Evolutionary conservation across 805 yeast genomes (phyloP).

Genomic region (Isabelozyma rhagii): DNA sequence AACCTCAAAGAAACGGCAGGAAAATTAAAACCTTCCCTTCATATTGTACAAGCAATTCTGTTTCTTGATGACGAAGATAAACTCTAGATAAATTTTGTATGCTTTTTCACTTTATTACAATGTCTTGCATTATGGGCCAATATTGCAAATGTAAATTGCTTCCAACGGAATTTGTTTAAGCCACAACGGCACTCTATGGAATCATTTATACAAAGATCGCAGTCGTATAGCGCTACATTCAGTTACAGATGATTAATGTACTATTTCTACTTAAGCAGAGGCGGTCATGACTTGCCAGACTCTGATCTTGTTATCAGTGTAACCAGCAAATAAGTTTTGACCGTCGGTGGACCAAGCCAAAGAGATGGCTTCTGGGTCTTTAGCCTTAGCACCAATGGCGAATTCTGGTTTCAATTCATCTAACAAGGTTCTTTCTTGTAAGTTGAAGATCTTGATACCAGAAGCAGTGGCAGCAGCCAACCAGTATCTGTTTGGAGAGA

Average conservation of each 20-base stretch:
- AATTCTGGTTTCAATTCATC: conserved; percentile 99
- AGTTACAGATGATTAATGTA: conserved; percentile 1
- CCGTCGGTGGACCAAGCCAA: conserved; percentile 99
- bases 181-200: too few relatives aligned
- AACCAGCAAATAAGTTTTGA: conserved; percentile 99
- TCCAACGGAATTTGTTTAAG: too few relatives aligned
- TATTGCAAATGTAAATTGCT: too few relatives aligned
- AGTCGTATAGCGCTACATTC: too few relatives aligned
- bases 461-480: conserved; percentile 98
- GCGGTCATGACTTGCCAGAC: conserved; percentile 99
- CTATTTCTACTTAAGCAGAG: conserved; percentile 34
- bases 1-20: too few relatives aligned
- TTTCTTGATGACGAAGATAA: not conserved
- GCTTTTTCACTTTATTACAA: too few relatives aligned
- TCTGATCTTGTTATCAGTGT: conserved; percentile 99
- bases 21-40: too few relatives aligned
- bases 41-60: conserved; percentile 4
- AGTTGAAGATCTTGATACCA: conserved; percentile 97
- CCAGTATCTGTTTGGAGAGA: conserved; percentile 99
- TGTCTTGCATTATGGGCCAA: too few relatives aligned
- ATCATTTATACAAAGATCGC: too few relatives aligned
- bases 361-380: conserved; percentile 97
- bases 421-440: conserved; percentile 89
- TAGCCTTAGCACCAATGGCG: conserved; percentile 80
- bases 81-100: too few relatives aligned